phyloP scores from a whole-genome alignment of 768 basidiomycete species.

The Agaricus subrufescens region DNA sequence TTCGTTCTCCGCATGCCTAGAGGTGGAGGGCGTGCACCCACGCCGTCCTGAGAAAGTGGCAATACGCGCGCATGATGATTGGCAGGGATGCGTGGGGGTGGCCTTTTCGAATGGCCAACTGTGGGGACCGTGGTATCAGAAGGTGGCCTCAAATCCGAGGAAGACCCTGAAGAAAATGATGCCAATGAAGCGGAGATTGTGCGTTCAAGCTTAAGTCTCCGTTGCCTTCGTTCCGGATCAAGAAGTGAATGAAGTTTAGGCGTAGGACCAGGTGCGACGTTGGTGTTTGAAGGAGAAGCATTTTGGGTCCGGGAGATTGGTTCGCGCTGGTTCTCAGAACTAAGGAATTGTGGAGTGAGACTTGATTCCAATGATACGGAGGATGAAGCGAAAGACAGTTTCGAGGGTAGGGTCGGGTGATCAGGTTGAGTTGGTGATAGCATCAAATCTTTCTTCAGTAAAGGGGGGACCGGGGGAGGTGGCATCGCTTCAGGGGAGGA shows the following conservation, averaged over 20 bases:
- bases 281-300: conserved; percentile 10
- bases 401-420: neutral
- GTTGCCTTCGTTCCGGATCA: conserved; percentile 4
- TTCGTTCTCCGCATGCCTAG: conserved; percentile 36
- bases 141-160: conserved; percentile 3
- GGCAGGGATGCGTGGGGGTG: conserved; percentile 4
- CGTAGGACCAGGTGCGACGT: conserved; percentile 6
- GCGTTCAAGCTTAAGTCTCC: conserved; percentile 8
- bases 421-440: neutral
- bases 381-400: conserved; percentile 11
- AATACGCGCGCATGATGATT: conserved; percentile 13
- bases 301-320: neutral
- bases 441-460: neutral
- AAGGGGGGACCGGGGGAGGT: conserved; percentile 15
- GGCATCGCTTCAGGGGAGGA: conserved; percentile 11
- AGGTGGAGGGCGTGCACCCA: conserved; percentile 22
- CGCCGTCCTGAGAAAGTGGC: conserved; percentile 2
- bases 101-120: neutral
- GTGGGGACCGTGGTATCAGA: neutral
- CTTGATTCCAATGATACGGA: neutral
- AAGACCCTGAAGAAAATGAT: neutral
- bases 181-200: conserved; percentile 5
- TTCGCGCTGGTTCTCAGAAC: neutral
- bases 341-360: neutral
- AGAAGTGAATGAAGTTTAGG: conserved; percentile 9